These are phyloP conservation scores for Capsella rubella DNA, from an alignment of 441 rosid genomes.

Conservation along the genomic window DNA sequence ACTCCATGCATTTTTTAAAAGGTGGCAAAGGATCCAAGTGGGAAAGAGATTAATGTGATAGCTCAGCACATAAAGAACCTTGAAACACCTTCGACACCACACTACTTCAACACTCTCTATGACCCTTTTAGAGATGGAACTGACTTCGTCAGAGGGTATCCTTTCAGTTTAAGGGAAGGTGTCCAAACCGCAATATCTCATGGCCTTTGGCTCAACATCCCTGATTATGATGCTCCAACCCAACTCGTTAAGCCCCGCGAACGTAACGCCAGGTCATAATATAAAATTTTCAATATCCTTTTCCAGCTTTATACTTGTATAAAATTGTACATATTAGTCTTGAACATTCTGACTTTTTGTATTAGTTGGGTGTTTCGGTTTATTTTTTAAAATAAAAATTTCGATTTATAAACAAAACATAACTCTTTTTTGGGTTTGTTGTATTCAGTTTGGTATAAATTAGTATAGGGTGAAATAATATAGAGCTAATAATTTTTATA, in stretches of 20 bases:
- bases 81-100: conserved; percentile 47
- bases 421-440: too few relatives aligned
- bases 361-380: too few relatives aligned
- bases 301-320: not conserved
- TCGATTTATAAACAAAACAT: too few relatives aligned
- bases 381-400: too few relatives aligned
- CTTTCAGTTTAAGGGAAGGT: conserved; percentile 48
- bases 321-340: not conserved
- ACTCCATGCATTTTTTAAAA: not conserved
- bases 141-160: conserved; percentile 48
- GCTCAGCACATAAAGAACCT: conserved; percentile 46
- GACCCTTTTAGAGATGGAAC: conserved; percentile 47
- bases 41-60: conserved; percentile 46
- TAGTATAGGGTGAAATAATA: too few relatives aligned
- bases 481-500: too few relatives aligned
- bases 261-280: conserved; percentile 45
- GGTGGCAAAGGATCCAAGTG: conserved; percentile 51
- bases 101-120: conserved; percentile 47
- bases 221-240: conserved; percentile 48
- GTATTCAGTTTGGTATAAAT: too few relatives aligned
- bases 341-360: not conserved
- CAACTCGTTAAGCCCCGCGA: conserved; percentile 48
- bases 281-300: not conserved
- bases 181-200: conserved; percentile 45
- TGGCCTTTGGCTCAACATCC: conserved; percentile 49